Evolutionary conservation across 352 stramenopile genomes (phyloP).

Genomic region (Phytophthora uliginosa): DNA sequence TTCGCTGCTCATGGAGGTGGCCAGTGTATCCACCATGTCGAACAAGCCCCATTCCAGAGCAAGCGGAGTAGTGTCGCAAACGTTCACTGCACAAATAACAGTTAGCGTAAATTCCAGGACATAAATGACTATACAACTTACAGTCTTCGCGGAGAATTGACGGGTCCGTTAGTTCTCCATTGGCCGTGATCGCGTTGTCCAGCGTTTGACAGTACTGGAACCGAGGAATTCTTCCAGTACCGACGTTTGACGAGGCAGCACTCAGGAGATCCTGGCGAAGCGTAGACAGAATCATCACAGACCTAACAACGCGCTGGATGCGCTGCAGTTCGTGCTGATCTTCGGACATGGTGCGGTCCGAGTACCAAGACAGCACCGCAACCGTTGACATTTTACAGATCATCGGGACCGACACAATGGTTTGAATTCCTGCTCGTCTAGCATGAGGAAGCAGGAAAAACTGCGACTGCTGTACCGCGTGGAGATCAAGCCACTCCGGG

Average conservation of each 20-base stretch:
- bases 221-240: constrained; percentile 52
- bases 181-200: constrained; percentile 79
- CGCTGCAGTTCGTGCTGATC: constrained; percentile 71
- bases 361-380: constrained; percentile 87
- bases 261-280: constrained; percentile 64
- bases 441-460: constrained; percentile 84
- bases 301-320: constrained; percentile 76
- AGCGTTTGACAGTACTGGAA: constrained; percentile 87
- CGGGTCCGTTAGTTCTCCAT: constrained; percentile 67
- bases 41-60: constrained; percentile 82
- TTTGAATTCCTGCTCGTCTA: constrained; percentile 71
- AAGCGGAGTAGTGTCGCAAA: constrained; percentile 68
- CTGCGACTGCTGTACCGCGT: constrained; percentile 59
- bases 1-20: constrained; percentile 88
- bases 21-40: constrained; percentile 69
- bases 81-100: constrained; percentile 43
- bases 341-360: constrained; percentile 59
- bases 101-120: constrained; percentile 12
- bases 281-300: constrained; percentile 69
- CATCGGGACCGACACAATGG: constrained; percentile 80
- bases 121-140: constrained; percentile 29
- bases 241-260: constrained; percentile 36
- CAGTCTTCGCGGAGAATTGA: constrained; percentile 55
- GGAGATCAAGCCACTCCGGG: constrained; percentile 73
- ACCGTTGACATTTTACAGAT: constrained; percentile 87